Evolutionary conservation across 805 yeast species (phyloP), one percentile per base, ranked within the genome.

Genomic region (Yamadazyma takamatsuzukensis): DNA sequence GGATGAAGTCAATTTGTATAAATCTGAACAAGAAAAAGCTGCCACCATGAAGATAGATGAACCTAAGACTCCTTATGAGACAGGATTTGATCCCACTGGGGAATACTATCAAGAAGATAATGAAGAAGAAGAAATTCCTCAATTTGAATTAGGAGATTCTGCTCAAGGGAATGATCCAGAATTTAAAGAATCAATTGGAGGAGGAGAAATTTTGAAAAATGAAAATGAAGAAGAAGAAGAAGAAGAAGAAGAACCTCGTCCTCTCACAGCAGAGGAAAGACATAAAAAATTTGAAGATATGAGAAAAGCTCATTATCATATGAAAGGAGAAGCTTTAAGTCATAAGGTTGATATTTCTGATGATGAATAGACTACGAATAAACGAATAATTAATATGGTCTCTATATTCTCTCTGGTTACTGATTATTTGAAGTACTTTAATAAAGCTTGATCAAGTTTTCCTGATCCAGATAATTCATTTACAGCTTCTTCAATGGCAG

Each of bases 31-130:
- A 53, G 85, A 82, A 45, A 77, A 77, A 56, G 58, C 71, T 8
- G 74, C 87, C 15, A 80, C 85, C 18, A 80, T 81, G 87, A 79
- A 80, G 47, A 86, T 89, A 27, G 95, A 86, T 51, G 97, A 89
- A 55, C 97, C 97, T 15, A 89, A 89, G 65, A 89, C 97, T 1
- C 97, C 97, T 4, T 89, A 83, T 49, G 94, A 85, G 53, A 94
- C 93, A 8, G 94, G 95, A 1, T 82, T 85, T 17, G 80, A 83
- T 48, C 89, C 93, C 1, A 68, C 74, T 33, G 86, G 85, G 19
- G 95, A 88, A 48, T 83, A 83, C 51, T 86, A 87, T 46, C 70
- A 72, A 32, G 76, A 73, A 4, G 90, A 83, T 48, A 78, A 78
- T 27, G 88, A 80, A 21, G 76, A 34, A 6, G 40, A 72, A 3